These are phyloP conservation scores for Lactifluus piperatus DNA, from an alignment of 768 basidiomycete species.

Conservation along the genomic window DNA sequence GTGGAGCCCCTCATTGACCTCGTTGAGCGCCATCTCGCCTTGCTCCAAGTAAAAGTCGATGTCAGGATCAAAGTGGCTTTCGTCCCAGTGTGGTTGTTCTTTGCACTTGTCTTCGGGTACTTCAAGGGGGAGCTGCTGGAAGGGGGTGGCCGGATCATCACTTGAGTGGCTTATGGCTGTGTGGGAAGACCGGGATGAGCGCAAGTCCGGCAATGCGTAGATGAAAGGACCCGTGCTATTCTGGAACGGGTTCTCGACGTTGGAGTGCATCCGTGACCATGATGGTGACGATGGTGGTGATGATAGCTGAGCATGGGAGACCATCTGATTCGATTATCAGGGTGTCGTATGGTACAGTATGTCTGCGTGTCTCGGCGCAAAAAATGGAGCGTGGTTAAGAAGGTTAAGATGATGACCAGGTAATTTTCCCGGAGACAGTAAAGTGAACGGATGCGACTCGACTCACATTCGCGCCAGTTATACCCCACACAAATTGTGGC, in stretches of 20 bases:
- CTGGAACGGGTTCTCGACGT: constrained; percentile 8
- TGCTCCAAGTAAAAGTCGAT: neutral
- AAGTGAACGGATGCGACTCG: neutral
- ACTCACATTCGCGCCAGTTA: neutral
- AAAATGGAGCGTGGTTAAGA: neutral
- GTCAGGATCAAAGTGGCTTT: neutral
- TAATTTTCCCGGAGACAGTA: neutral
- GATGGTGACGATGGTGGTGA: neutral
- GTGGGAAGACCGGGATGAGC: neutral
- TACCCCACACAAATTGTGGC: neutral
- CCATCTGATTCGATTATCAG: neutral
- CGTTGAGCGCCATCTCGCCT: neutral
- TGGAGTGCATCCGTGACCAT: constrained; percentile 5
- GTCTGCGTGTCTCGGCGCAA: neutral
- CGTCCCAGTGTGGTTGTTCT: neutral
- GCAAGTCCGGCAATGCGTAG: constrained; percentile 5
- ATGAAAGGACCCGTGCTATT: constrained; percentile 8
- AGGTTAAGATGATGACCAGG: neutral
- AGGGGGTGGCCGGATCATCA: neutral
- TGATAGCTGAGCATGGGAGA: neutral
- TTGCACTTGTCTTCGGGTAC: neutral
- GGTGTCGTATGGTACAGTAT: neutral
- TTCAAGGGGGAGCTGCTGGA: neutral
- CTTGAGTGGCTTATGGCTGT: neutral
- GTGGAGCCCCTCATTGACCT: neutral